Conservation (phyloP, 257 asterid genomes). For the Solanum chiquidenum region DNA sequence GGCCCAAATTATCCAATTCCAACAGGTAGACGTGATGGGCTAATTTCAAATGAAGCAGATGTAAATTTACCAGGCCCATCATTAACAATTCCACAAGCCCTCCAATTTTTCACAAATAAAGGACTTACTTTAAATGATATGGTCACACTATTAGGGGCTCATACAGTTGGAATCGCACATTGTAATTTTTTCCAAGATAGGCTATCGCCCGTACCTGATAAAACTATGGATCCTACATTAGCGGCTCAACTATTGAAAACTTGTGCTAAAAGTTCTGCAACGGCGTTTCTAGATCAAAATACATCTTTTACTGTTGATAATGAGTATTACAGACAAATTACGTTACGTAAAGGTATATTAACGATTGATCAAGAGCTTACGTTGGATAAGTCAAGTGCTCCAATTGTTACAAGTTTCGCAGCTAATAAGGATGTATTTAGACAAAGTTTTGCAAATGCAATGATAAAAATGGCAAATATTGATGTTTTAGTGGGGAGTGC, state of each 20-base stretch:
- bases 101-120: slow-evolving; percentile 26
- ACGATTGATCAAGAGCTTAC: slow-evolving; percentile 62
- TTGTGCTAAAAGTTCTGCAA: slow-evolving; percentile 41
- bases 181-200: slow-evolving; percentile 55
- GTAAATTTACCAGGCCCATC: slow-evolving; percentile 65
- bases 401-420: slow-evolving; percentile 8
- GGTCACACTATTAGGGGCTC: slow-evolving; percentile 71
- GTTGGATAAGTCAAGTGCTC: slow-evolving; percentile 27
- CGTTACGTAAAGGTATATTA: slow-evolving; percentile 40
- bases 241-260: slow-evolving; percentile 23
- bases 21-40: slow-evolving; percentile 66
- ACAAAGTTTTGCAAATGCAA: slow-evolving; percentile 9
- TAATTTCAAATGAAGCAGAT: slow-evolving; percentile 21
- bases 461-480: slow-evolving; percentile 19
- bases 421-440: not conserved
- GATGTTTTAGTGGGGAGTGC: slow-evolving; percentile 15
- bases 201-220: slow-evolving; percentile 14
- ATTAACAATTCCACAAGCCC: slow-evolving; percentile 20
- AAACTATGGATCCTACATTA: slow-evolving; percentile 37
- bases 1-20: slow-evolving; percentile 46
- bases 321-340: slow-evolving; percentile 44
- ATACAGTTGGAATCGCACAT: slow-evolving; percentile 65
- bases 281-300: slow-evolving; percentile 56
- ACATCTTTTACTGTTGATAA: slow-evolving; percentile 44
- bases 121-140: slow-evolving; percentile 45